Evolutionary conservation across 768 basidiomycete genomes (phyloP).

Genomic region (Boletus tylopilopsis): DNA sequence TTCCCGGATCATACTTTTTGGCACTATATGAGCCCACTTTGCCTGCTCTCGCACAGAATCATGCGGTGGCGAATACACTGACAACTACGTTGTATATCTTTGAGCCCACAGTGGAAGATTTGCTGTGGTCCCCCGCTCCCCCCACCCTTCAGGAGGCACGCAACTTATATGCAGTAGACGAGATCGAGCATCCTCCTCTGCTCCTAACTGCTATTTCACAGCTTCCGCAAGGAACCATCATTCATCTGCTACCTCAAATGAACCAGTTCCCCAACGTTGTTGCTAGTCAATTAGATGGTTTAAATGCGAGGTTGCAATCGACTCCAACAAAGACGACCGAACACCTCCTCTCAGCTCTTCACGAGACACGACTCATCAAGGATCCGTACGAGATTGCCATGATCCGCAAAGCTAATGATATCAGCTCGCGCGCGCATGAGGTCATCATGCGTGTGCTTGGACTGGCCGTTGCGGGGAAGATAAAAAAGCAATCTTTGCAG

Average conservation of each 20-base stretch:
- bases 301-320: slow-evolving; percentile 4
- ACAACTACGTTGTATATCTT: slow-evolving; percentile 75
- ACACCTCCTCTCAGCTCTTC: slow-evolving; percentile 76
- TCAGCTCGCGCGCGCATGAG: slow-evolving; percentile 89
- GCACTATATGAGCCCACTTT: slow-evolving; percentile 47
- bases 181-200: slow-evolving; percentile 45
- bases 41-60: slow-evolving; percentile 26
- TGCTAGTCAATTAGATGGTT: slow-evolving; percentile 3
- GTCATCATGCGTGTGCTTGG: slow-evolving; percentile 90
- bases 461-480: slow-evolving; percentile 56
- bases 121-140: slow-evolving; percentile 90
- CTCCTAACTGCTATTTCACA: slow-evolving; percentile 47
- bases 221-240: slow-evolving; percentile 47
- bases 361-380: slow-evolving; percentile 77
- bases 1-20: slow-evolving; percentile 68
- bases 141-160: slow-evolving; percentile 59
- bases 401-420: slow-evolving; percentile 78
- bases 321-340: slow-evolving; percentile 16
- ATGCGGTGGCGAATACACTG: slow-evolving; percentile 34
- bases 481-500: slow-evolving; percentile 39
- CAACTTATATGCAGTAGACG: slow-evolving; percentile 56
- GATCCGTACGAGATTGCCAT: slow-evolving; percentile 65
- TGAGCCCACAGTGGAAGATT: slow-evolving; percentile 61
- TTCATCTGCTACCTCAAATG: slow-evolving; percentile 60
- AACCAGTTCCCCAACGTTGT: slow-evolving; percentile 19